Evolutionary conservation across 352 stramenopile species (phyloP), one percentile per base, ranked within the genome.

Genomic region (Pythium phragmiticola): DNA sequence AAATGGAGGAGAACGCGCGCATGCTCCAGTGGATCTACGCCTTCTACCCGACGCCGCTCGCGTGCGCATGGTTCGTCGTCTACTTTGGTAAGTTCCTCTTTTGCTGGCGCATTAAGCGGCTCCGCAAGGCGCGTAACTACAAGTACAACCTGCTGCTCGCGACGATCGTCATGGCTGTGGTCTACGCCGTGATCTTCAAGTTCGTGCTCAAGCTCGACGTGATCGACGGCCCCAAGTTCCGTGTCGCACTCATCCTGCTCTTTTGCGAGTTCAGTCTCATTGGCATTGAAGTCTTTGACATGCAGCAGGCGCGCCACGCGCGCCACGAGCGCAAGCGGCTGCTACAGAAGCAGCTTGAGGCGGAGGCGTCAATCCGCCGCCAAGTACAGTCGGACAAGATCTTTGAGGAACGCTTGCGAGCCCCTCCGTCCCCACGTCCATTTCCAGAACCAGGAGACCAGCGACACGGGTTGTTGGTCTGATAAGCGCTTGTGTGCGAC

Each of bases 61-160:
- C 60, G n/a, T 75, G 84, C 46, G 78, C 78, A 6, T 92, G 82
- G 82, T 77, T 89, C 54, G 64, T 92, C 43, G 82, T 92, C 30
- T 92, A 92, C 69, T 90, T 92, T 65, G 80, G 74, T 60, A 89
- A 92, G 71, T 92, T 92, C 52, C 69, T 91, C 60, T 89, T 84
- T 50, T 81, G 78, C 72, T 84, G 74, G 69, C 77, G 79, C 63
- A 90, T 92, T 69, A 89, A 92, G 60, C 78, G 80, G 0, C 73
- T 92, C 60, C 77, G 83, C 59, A 89, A 89, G 63, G 74, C 80
- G 39, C 80, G 78, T 52, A 89, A 92, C 69, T 92, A 89, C 75
- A 87, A 87, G 62, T 92, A 92, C 77, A 92, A 92, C 60, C 68
- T 92, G 51, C 80, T 92, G 68, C 72, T 89, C 57, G 70, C 74